Percentiles rank a stretch among this genome's conserved stretches.
These are phyloP conservation scores for Globisporangium polare DNA, from an alignment of 352 stramenopile genomes.

Conservation along the genomic window DNA sequence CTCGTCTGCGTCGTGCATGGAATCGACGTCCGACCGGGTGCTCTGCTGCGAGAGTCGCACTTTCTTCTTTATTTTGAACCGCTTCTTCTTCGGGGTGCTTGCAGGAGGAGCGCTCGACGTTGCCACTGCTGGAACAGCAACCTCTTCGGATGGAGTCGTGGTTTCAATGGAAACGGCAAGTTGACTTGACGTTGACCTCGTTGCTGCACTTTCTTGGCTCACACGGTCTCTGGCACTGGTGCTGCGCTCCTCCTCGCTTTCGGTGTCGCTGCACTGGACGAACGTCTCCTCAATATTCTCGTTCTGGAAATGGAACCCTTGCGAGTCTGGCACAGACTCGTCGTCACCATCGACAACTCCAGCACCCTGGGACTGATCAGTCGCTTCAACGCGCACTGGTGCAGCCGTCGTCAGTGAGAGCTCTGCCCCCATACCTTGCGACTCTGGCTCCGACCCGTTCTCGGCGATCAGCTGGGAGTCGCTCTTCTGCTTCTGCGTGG, in stretches of 20 bases:
- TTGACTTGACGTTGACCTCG: conserved; percentile 1
- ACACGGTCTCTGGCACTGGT: not conserved
- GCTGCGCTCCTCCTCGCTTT: conserved; percentile 25
- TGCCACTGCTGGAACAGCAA: not conserved
- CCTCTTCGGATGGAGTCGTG: not conserved
- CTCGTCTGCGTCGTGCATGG: not conserved
- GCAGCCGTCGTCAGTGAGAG: not conserved
- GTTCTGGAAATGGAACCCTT: conserved; percentile 39
- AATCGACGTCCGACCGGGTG: not conserved
- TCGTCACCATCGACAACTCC: not conserved
- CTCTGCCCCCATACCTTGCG: conserved; percentile 17
- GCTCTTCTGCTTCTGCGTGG: conserved; percentile 19
- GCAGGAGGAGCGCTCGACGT: not conserved
- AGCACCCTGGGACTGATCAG: not conserved
- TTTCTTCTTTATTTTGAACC: conserved; percentile 1
- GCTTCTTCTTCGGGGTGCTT: not conserved
- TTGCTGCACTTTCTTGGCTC: not conserved
- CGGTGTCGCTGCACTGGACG: conserved; percentile 40
- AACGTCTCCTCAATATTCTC: conserved; percentile 54
- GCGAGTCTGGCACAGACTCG: conserved; percentile 20
- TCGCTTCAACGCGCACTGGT: conserved; percentile 2
- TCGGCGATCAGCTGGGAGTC: conserved; percentile 74
- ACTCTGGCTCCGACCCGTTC: conserved; percentile 41
- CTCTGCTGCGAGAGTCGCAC: not conserved
- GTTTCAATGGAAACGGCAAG: too few species aligned